Base-by-base conservation (phyloP, 805 yeast genomes). In the Candida tammaniensis region DNA sequence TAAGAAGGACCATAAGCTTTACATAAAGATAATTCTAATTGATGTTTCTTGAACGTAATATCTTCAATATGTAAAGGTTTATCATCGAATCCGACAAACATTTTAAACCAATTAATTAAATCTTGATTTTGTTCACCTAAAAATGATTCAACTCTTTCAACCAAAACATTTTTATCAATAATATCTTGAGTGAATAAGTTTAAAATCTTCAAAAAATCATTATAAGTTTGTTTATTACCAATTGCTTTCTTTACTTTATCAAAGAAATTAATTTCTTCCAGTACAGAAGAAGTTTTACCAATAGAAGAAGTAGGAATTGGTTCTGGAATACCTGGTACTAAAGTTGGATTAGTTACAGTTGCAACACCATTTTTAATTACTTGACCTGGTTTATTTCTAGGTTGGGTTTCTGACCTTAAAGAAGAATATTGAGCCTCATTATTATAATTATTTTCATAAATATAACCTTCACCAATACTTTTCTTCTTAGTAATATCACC, bases 1-100 rank as follows among this genome's bases (percentile, higher is more conserved):
- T 93, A 93, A 27, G 96, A 85, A 13, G 98, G 97, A 8, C 98
- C 98, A 52, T 86, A 86, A 4, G 96, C 85, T 57, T 93, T 86
- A 64, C 98, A 93, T 49, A 86, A 71, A 19, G 91, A 80, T 37
- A 93, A 72, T 51, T 93, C 98, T 40, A 93, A 68, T 48, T 84
- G 88, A 54, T 91, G 98, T 59, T 93, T 93, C 57, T 86, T 88
- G 68, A 80, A 86, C 14, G 74, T 72, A 48, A 93, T 83, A 56
- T 86, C 84, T 59, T 94, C 98, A 48, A 93, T 89, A 48, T 78
- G 81, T 45, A 81, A 74, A 6, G 98, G 95, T 43, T 75, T 78
- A 27, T 84, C 94, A 44, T 85, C 87, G 56, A 74, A 91, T 7
- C 95, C 95, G 39, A 93, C 94, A 64, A 89, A 91, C 46, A 74